These are phyloP conservation scores for Cymodocea nodosa DNA, from an alignment of 116 monocot species.

Conservation along the genomic window DNA sequence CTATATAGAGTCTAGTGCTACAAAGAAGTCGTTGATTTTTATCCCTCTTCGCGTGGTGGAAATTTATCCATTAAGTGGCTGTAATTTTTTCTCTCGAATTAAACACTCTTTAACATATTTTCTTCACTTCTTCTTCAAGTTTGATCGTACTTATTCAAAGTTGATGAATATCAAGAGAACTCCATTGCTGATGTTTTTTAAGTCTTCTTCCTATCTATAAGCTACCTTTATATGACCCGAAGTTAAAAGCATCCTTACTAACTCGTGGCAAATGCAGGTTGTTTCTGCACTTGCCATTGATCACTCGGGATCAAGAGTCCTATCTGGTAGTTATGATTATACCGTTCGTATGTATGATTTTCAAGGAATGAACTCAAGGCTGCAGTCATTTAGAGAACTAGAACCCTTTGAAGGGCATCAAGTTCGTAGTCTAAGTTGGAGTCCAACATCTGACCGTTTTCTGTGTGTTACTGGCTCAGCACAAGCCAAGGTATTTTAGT, in stretches of 20 bases:
- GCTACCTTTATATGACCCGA: no score
- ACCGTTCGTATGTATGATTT: slow-evolving; percentile 97
- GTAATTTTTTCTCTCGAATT: no score
- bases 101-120: no score
- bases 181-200: neutral
- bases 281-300: slow-evolving; percentile 89
- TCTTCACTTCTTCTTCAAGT: no score
- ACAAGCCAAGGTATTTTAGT: slow-evolving; percentile 70
- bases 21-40: no score
- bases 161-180: no score
- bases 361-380: slow-evolving; percentile 91
- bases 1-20: no score
- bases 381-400: slow-evolving; percentile 90
- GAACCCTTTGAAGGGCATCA: slow-evolving; percentile 97
- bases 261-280: slow-evolving; percentile 35
- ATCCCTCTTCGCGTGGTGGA: no score
- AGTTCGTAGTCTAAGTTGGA: slow-evolving; percentile 95
- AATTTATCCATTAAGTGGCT: no score
- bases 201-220: no score
- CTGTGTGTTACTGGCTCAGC: slow-evolving; percentile 93
- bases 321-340: slow-evolving; percentile 96
- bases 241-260: neutral
- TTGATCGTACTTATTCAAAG: no score
- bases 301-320: slow-evolving; percentile 93
- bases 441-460: slow-evolving; percentile 78